A percentile compares a stretch with the other conserved stretches of the same genome.
These are phyloP conservation scores for Rhododendron ferrugineum DNA, from an alignment of 148 eudicot genomes.

Conservation along the genomic window DNA sequence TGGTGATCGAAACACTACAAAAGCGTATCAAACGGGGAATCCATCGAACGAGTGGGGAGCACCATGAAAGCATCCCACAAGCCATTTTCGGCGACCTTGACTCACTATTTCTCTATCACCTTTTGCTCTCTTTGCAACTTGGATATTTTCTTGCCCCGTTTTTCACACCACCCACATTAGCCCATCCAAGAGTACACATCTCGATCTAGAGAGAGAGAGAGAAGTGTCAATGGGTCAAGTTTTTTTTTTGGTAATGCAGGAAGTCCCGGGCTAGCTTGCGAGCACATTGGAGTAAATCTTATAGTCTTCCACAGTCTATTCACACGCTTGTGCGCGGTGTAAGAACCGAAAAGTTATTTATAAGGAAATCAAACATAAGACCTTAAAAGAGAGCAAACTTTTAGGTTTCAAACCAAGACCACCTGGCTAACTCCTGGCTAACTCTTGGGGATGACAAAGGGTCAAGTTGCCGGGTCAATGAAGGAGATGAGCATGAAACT, in stretches of 20 bases:
- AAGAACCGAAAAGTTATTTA: no score
- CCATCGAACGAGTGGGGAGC: background rate
- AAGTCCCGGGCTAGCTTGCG: no score
- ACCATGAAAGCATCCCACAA: background rate
- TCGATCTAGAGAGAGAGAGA: background rate
- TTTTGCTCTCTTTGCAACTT: background rate
- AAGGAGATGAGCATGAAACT: background rate
- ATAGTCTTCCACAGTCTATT: no score
- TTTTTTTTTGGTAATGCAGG: no score
- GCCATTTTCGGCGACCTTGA: background rate
- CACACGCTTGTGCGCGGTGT: fast-evolving
- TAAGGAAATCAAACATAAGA: no score
- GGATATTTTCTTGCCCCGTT: background rate
- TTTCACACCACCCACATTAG: background rate
- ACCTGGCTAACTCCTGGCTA: no score
- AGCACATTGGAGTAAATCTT: no score
- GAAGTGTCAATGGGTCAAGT: background rate
- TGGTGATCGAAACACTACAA: background rate
- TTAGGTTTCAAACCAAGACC: no score
- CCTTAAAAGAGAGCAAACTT: no score
- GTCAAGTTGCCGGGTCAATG: background rate
- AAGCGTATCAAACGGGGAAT: background rate
- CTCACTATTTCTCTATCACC: background rate
- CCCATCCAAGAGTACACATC: background rate
- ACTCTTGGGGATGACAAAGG: background rate